phyloP scores from a whole-genome alignment of 192 early-diverging fungal species.

The Podila minutissima region DNA sequence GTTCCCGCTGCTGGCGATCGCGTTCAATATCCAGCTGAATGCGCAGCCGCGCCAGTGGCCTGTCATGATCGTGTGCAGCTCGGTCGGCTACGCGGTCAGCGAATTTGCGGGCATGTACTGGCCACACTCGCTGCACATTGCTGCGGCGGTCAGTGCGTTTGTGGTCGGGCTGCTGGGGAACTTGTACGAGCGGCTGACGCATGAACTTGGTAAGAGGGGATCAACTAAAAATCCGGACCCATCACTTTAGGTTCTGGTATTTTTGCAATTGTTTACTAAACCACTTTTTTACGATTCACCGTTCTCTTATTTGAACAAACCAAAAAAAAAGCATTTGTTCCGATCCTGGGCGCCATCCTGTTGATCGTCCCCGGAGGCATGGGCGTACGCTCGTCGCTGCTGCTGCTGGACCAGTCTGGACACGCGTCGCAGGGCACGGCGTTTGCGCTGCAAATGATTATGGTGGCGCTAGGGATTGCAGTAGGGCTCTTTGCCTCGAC shows the following conservation, averaged over 20 bases:
- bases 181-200: constrained; percentile 51
- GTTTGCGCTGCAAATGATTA: constrained; percentile 58
- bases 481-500: constrained; percentile 57
- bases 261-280: not conserved
- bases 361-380: constrained; percentile 56
- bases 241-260: no score
- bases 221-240: no score
- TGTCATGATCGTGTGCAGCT: constrained; percentile 39
- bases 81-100: constrained; percentile 48
- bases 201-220: constrained; percentile 51
- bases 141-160: constrained; percentile 54
- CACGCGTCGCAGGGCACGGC: constrained; percentile 34
- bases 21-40: constrained; percentile 37
- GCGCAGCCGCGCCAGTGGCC: constrained; percentile 52
- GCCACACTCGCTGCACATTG: constrained; percentile 42
- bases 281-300: not conserved
- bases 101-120: constrained; percentile 36
- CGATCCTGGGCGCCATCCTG: constrained; percentile 50
- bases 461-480: constrained; percentile 49
- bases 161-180: constrained; percentile 51
- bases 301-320: not conserved
- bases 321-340: constrained; percentile 44
- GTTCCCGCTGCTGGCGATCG: constrained; percentile 45
- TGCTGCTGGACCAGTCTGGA: constrained; percentile 31
- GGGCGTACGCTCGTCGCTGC: constrained; percentile 47